Evolutionary conservation across 352 stramenopile genomes (phyloP).

Genomic region (Pelagophyceae sp.): DNA sequence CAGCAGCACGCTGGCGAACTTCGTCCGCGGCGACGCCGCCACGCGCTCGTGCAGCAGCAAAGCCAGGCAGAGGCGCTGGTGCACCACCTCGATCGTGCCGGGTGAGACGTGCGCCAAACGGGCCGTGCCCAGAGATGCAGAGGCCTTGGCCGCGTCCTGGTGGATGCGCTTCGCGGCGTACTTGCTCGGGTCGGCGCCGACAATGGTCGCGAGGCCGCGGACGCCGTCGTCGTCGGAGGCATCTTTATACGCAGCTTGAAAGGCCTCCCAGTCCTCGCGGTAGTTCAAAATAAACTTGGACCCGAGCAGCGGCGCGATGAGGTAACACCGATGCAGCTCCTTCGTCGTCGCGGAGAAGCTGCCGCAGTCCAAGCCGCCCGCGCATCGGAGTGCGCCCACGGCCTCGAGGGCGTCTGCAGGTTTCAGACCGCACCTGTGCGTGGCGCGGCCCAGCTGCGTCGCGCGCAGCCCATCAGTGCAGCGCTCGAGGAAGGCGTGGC

Average conservation of each 20-base stretch:
- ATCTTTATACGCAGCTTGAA: background rate
- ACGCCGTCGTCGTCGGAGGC: background rate
- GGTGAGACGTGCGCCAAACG: too few species aligned
- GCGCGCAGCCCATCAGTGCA: background rate
- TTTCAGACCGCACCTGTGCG: background rate
- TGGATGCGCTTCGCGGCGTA: background rate
- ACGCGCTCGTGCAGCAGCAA: background rate
- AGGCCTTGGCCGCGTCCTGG: background rate
- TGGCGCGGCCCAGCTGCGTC: background rate
- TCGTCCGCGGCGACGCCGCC: background rate
- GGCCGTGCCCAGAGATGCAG: too few species aligned
- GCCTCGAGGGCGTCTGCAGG: background rate
- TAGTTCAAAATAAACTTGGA: background rate
- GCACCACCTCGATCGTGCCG: background rate
- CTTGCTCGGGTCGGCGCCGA: background rate
- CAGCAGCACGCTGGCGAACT: background rate
- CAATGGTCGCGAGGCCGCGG: background rate
- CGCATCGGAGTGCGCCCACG: background rate
- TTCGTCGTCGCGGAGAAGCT: background rate
- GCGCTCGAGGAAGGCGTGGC: background rate
- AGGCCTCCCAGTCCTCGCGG: background rate
- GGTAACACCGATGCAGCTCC: background rate
- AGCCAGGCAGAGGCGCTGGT: background rate
- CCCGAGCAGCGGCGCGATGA: constrained; percentile 4
- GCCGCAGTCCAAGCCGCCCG: background rate